Evolutionary conservation across 2,329 filamentous ascomycete species (phyloP).

Genomic region (Pestalotiopsis sp.): DNA sequence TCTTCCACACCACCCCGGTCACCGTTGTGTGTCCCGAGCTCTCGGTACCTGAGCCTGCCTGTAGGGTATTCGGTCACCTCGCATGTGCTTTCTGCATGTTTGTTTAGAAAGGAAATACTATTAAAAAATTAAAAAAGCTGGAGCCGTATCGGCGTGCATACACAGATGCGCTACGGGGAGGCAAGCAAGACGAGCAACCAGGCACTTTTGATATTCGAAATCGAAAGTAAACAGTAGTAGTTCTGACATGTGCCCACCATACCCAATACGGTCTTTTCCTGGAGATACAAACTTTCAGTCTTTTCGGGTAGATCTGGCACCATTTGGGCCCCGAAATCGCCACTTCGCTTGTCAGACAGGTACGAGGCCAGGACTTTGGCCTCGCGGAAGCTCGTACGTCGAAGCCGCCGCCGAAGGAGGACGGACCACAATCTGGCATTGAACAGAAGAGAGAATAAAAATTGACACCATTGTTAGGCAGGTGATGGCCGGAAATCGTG

Average conservation of each 20-base stretch:
- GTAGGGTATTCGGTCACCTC: background rate
- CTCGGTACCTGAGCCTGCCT: conserved; percentile 4
- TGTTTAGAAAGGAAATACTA: background rate
- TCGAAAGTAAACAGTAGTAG: background rate
- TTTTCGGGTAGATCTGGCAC: background rate
- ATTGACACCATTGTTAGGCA: background rate
- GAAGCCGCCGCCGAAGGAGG: background rate
- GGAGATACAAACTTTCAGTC: background rate
- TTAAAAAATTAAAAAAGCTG: too few species aligned
- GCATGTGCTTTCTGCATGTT: background rate
- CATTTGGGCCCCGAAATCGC: background rate
- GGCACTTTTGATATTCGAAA: background rate
- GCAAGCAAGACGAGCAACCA: background rate
- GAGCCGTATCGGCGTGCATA: too few species aligned
- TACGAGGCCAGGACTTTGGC: background rate
- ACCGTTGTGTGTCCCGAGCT: conserved; percentile 5
- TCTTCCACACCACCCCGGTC: background rate
- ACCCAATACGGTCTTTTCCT: background rate
- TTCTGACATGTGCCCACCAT: background rate
- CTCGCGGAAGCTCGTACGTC: background rate
- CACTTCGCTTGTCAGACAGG: background rate
- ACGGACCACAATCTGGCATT: conserved; percentile 2
- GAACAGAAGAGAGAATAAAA: background rate
- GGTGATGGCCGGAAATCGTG: background rate
- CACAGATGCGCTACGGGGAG: background rate